phyloP scores from a whole-genome alignment of 169 alveolate genomes.

The Eimeria praecox region DNA sequence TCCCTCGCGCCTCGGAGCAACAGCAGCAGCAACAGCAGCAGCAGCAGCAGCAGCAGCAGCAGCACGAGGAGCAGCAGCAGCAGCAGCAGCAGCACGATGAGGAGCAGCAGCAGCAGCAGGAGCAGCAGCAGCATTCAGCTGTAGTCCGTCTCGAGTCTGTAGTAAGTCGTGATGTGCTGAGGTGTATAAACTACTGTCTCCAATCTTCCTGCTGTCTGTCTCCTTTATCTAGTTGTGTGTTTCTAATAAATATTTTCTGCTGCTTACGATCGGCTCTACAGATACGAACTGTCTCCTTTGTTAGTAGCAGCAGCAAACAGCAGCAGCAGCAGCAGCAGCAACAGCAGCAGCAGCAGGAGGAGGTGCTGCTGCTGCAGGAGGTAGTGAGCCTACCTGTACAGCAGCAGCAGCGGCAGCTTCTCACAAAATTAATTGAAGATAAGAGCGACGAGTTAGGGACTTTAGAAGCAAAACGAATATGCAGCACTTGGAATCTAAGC shows the following conservation, averaged over 20 bases:
- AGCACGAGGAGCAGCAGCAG: slow-evolving; percentile 7
- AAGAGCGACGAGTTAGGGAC: background rate
- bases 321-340: slow-evolving; percentile 11
- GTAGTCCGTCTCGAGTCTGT: slow-evolving; percentile 6
- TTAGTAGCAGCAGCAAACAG: background rate
- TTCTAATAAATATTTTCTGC: background rate
- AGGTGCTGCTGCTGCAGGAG: slow-evolving; percentile 1
- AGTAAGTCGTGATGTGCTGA: background rate
- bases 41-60: slow-evolving; percentile 25
- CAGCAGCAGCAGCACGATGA: slow-evolving; percentile 36
- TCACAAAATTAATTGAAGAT: slow-evolving; percentile 4
- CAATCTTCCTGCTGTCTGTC: background rate
- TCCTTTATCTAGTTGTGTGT: background rate
- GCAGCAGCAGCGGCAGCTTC: slow-evolving; percentile 61
- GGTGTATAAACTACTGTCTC: slow-evolving; percentile 2
- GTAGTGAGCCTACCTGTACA: background rate
- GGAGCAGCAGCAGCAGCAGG: slow-evolving; percentile 38
- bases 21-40: slow-evolving; percentile 26
- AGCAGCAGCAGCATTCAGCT: background rate
- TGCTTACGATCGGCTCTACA: background rate
- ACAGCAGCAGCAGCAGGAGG: slow-evolving; percentile 14
- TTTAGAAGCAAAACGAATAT: background rate
- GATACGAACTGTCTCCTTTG: background rate
- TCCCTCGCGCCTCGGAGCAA: background rate
- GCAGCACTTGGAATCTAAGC: background rate